Percentiles rank a stretch among this genome's conserved stretches.
These are phyloP conservation scores for Dentipellis fragilis DNA, from an alignment of 768 basidiomycete genomes.

Conservation along the genomic window DNA sequence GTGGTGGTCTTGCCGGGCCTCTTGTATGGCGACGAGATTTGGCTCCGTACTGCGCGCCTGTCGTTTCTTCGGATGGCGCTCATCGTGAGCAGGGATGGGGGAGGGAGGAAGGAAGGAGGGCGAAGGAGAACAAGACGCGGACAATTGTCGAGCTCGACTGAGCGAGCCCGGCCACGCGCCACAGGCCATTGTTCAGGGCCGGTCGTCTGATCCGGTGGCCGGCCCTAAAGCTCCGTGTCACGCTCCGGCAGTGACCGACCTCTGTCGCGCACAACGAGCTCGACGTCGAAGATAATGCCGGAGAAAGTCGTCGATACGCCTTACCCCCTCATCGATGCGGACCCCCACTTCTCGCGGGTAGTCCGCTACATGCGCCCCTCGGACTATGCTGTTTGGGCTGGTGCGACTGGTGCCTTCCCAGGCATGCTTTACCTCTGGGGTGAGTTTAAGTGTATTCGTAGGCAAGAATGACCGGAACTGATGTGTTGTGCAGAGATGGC, in stretches of 20 bases:
- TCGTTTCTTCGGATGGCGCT: constrained; percentile 44
- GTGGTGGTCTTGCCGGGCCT: constrained; percentile 22
- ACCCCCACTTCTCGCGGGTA: constrained; percentile 84
- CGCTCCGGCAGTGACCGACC: neutral
- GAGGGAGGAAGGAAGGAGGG: neutral
- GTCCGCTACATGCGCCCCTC: constrained; percentile 80
- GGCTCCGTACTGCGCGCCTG: constrained; percentile 8
- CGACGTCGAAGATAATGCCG: constrained; percentile 31
- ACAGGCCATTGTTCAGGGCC: neutral
- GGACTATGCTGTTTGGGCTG: constrained; percentile 83
- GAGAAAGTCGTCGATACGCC: constrained; percentile 48
- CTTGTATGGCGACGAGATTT: constrained; percentile 45
- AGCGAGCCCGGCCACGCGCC: neutral
- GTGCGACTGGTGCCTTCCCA: constrained; percentile 72
- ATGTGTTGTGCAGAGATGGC: constrained; percentile 31
- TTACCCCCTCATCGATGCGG: constrained; percentile 88
- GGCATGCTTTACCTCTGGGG: constrained; percentile 75
- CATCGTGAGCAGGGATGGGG: constrained; percentile 26
- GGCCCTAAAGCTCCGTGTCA: neutral
- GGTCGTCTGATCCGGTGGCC: neutral
- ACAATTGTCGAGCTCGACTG: neutral
- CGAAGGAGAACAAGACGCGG: neutral
- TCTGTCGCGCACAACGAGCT: constrained; percentile 11
- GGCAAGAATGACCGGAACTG: constrained; percentile 13
- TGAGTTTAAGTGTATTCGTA: constrained; percentile 28